A percentile compares a stretch with the other conserved stretches of the same genome.
Evolutionary conservation across 2,329 filamentous ascomycete species (phyloP).

Genomic region (Alternaria novae-zelandiae): DNA sequence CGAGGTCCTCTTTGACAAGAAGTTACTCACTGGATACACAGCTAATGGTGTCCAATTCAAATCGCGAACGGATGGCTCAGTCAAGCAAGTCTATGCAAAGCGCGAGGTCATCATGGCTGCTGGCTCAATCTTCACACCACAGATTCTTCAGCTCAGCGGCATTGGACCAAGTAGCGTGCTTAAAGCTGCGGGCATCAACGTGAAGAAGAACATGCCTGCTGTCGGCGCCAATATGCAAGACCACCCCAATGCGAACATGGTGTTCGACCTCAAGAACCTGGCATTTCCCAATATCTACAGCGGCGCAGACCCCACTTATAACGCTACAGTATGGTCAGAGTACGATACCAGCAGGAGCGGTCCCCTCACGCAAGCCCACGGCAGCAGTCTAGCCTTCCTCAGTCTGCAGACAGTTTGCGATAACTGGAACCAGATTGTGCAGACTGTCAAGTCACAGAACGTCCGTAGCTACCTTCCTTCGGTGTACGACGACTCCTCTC

Average conservation of each 20-base stretch:
- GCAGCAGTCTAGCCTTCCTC: constrained; percentile 30
- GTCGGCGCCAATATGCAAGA: constrained; percentile 46
- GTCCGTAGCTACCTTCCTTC: constrained; percentile 23
- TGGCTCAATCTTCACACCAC: constrained; percentile 62
- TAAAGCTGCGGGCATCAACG: constrained; percentile 26
- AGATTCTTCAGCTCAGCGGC: constrained; percentile 51
- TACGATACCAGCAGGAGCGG: constrained; percentile 38
- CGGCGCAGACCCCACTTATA: constrained; percentile 31
- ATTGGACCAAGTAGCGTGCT: constrained; percentile 36
- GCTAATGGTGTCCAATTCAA: constrained; percentile 31
- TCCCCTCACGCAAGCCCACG: constrained; percentile 33
- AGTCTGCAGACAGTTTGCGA: constrained; percentile 23
- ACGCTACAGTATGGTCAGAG: constrained; percentile 30
- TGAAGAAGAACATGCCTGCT: constrained; percentile 35
- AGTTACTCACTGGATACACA: constrained; percentile 18
- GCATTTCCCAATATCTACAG: constrained; percentile 28
- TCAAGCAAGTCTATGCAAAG: constrained; percentile 28
- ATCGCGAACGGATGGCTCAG: constrained; percentile 23
- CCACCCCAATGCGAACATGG: constrained; percentile 31
- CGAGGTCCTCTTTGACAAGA: constrained; percentile 30
- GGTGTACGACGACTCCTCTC: constrained; percentile 21
- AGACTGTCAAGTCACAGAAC: constrained; percentile 27
- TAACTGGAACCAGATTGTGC: constrained; percentile 24
- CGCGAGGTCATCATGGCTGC: constrained; percentile 67
- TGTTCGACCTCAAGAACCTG: constrained; percentile 30